Evolutionary conservation across 192 early-diverging fungal species (phyloP).

Genomic region (Linderina pennispora): DNA sequence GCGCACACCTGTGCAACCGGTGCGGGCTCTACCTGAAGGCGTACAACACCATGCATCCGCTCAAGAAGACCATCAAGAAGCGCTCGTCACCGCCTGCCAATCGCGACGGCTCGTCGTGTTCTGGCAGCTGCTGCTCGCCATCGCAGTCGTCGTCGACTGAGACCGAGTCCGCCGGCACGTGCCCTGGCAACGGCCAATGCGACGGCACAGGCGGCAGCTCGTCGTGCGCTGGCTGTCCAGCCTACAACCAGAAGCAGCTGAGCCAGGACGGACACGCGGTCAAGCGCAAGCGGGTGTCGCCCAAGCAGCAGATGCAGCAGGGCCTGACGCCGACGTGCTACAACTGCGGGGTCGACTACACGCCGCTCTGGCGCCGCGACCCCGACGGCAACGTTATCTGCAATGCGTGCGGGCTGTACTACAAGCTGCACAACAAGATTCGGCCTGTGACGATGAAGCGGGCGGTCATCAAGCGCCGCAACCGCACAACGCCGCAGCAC

Average conservation of each 20-base stretch:
- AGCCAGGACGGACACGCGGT: not conserved
- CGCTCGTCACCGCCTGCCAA: too few relatives aligned
- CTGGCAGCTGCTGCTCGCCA: constrained; percentile 26
- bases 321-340: constrained; percentile 51
- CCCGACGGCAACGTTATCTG: constrained; percentile 85
- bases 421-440: constrained; percentile 86
- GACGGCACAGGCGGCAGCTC: constrained; percentile 33
- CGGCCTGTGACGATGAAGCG: constrained; percentile 86
- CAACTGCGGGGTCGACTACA: constrained; percentile 83
- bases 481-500: constrained; percentile 46
- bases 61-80: constrained; percentile 30
- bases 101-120: too few relatives aligned
- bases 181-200: constrained; percentile 22
- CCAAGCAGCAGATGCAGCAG: constrained; percentile 44
- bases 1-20: constrained; percentile 73
- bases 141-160: not conserved
- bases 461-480: constrained; percentile 86
- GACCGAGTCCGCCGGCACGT: too few relatives aligned
- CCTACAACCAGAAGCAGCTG: constrained; percentile 18
- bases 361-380: constrained; percentile 91
- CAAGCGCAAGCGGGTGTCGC: constrained; percentile 25
- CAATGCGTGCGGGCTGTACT: constrained; percentile 95
- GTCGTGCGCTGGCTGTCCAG: constrained; percentile 31
- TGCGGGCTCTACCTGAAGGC: constrained; percentile 56
- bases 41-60: constrained; percentile 45